Conservation (phyloP, 371 early-diverging fungal species). For the Mucor plumbeus region DNA sequence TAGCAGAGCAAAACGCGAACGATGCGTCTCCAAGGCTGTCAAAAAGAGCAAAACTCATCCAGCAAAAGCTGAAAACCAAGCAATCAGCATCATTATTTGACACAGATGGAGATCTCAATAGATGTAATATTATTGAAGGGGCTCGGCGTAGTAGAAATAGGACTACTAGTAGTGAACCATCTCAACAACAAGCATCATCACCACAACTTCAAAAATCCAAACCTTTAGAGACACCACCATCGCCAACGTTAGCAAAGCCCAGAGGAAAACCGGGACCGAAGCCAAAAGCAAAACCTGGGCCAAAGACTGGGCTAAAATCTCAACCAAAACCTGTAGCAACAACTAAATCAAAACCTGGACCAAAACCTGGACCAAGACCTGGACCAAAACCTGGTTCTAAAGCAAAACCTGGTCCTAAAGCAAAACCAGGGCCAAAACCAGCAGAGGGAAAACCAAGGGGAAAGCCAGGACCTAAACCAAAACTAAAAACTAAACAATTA, state of each 20-base stretch:
- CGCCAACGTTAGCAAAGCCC: not conserved
- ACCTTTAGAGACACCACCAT: no score
- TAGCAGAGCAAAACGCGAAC: slow-evolving; percentile 1
- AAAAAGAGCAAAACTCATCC: slow-evolving; percentile 31
- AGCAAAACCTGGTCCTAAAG: not conserved
- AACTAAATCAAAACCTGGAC: not conserved
- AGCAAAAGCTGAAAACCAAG: slow-evolving; percentile 33
- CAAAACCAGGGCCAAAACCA: not conserved
- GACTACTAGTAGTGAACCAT: not conserved
- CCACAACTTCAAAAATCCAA: not conserved
- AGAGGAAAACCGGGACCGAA: not conserved
- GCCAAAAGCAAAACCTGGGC: not conserved
- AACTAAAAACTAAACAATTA: not conserved
- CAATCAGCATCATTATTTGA: slow-evolving; percentile 42
- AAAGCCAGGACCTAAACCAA: not conserved
- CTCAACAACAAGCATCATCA: not conserved
- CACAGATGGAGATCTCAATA: slow-evolving; percentile 51
- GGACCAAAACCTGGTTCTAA: not conserved
- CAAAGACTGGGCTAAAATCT: not conserved
- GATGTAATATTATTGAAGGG: slow-evolving; percentile 46
- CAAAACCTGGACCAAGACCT: not conserved
- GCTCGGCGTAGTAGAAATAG: slow-evolving; percentile 18
- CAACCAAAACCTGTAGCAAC: not conserved
- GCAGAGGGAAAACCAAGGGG: not conserved
- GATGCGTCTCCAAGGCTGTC: slow-evolving; percentile 17